phyloP scores from a whole-genome alignment of 441 rosid genomes.

The Populus hybrid region DNA sequence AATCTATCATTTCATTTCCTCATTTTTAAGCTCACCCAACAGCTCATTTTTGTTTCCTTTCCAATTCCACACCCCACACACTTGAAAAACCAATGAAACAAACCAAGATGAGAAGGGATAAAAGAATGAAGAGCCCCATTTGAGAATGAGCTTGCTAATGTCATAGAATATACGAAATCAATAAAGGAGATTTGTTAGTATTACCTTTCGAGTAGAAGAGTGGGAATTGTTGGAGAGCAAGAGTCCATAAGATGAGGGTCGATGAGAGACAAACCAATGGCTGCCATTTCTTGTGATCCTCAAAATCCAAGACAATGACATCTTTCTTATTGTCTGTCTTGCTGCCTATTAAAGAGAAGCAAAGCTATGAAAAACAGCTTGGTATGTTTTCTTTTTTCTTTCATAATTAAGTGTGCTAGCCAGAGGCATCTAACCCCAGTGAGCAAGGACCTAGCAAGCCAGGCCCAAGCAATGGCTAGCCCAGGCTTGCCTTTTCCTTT shows the following conservation, averaged over 20 bases:
- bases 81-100: neutral
- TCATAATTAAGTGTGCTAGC: neutral
- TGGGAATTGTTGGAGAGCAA: constrained; percentile 18
- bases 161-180: neutral
- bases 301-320: constrained; percentile 17
- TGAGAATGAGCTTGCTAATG: neutral
- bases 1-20: neutral
- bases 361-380: neutral
- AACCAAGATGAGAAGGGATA: neutral
- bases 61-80: neutral
- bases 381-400: neutral
- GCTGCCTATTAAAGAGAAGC: neutral
- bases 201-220: constrained; percentile 43
- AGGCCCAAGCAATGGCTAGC: neutral
- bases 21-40: neutral
- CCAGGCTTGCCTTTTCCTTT: neutral
- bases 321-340: neutral
- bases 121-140: neutral
- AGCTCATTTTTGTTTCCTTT: neutral
- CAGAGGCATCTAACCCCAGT: neutral
- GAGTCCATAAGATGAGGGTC: neutral
- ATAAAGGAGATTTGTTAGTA: neutral
- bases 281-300: constrained; percentile 23
- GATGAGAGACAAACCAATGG: constrained; percentile 36
- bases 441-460: neutral